Base-by-base conservation (phyloP, 352 stramenopile species). In the Lagenidium giganteum region DNA sequence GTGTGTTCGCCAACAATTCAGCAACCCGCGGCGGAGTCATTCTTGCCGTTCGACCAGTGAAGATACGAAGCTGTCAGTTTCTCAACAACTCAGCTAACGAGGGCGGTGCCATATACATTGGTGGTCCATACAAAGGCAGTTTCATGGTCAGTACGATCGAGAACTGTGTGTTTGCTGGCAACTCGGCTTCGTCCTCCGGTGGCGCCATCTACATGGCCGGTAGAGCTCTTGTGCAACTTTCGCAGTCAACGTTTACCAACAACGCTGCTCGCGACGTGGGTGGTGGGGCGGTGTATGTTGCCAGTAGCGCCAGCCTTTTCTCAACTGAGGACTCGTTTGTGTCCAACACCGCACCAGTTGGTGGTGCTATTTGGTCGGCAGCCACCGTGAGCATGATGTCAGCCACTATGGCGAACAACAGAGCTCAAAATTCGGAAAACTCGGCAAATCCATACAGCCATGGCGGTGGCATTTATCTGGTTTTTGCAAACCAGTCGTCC, bases 11-110 rank as follows among this genome's bases (percentile, higher is more conserved):
- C 13, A 24, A 51, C 7, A 57, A 57, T 14, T 31, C 23, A 20
- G 55, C 45, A 13, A 29, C 44, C 3, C 39, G 36, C 21, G 52
- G 52, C 4, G 45, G 52, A 3, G 45, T 37, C 9, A 42, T 57
- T 21, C 29, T 29, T 20, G 23, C 26, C 18, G 39, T 30, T 6
- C 20, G 36, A 18, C 49, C 52, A 1, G 31, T 44, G 8, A 24
- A 33, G 8, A 47, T 48, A 12, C 33, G 42, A n/a, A 53, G 38
- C 22, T 42, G 32, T 33, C 31, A 24, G 18, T 42, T 54, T 23
- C 17, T 49, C 11, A 32, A 33, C 8, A 54, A 60, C 33, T n/a
- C 35, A 26, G 33, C 47, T 18, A 50, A 20, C 32, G 32, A 38
- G 18, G 32, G 32, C 17, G 32, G 32, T 8, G 32, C 32, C n/a